Evolutionary conservation across 106 monocot genomes (phyloP).

Genomic region (Ottelia alismoides): DNA sequence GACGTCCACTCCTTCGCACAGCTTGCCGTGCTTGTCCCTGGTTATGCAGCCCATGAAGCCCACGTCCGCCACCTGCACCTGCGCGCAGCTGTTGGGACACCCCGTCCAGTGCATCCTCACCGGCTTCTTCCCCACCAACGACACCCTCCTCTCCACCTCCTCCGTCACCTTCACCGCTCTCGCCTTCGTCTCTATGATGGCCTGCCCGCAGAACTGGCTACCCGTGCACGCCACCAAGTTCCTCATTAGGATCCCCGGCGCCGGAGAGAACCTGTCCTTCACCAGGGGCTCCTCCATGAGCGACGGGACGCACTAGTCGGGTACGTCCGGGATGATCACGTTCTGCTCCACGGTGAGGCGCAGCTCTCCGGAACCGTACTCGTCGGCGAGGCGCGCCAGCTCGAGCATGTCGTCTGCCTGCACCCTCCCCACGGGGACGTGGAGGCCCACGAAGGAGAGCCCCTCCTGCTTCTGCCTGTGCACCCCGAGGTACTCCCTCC

Average conservation of each 20-base stretch:
- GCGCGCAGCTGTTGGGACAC: slow-evolving; percentile 89
- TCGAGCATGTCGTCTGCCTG: slow-evolving; percentile 77
- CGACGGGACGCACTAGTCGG: slow-evolving; percentile 17
- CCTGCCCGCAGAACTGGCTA: slow-evolving; percentile 96
- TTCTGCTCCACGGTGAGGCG: slow-evolving; percentile 93
- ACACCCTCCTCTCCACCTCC: slow-evolving; percentile 53
- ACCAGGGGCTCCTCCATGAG: slow-evolving; percentile 62
- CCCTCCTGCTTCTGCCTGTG: slow-evolving; percentile 75
- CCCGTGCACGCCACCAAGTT: slow-evolving; percentile 93
- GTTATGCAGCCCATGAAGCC: slow-evolving; percentile 98
- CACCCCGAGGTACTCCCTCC: slow-evolving; percentile 72
- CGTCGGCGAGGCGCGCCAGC: slow-evolving; percentile 63
- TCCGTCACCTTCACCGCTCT: slow-evolving; percentile 59
- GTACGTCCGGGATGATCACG: slow-evolving; percentile 66
- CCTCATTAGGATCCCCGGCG: slow-evolving; percentile 55
- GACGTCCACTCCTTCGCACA: slow-evolving; percentile 67
- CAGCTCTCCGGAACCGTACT: slow-evolving; percentile 77
- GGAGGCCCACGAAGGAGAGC: slow-evolving; percentile 70
- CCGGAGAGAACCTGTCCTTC: slow-evolving; percentile 35
- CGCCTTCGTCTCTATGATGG: slow-evolving; percentile 92
- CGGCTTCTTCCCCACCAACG: slow-evolving; percentile 32
- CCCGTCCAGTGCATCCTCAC: slow-evolving; percentile 99
- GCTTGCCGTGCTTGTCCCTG: slow-evolving; percentile 42
- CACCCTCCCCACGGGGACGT: slow-evolving; percentile 70
- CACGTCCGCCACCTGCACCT: slow-evolving; percentile 91